Base-by-base conservation (phyloP, 2,329 filamentous ascomycete species). In the Sclerotinia minor region DNA sequence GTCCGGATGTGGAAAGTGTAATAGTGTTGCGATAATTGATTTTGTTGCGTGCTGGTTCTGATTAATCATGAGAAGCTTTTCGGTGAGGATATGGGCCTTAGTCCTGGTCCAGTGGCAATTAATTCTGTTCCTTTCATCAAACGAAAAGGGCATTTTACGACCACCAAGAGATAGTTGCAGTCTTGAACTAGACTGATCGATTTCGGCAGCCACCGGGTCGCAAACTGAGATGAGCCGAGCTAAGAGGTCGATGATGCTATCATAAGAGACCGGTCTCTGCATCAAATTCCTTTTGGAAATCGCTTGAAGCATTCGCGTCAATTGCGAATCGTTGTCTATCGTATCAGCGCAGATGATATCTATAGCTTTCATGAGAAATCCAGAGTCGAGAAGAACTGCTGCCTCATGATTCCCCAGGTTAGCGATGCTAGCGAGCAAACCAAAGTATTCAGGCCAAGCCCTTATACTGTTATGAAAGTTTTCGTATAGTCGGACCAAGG, bases 361-460 rank as follows among this genome's bases (percentile, higher is more conserved):
- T 15, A 78, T 67, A 19, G 72, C 69, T 70, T 82, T 87, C 52
- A 80, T 75, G 26, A 94, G 79, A 72, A 87, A 91, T 32, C 85
- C 83, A 44, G 83, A 80, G 15, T 87, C 83, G 32, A 94, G 80
- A 32, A 93, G 80, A 7, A 84, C 75, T 2, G 81, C 80, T 26
- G 84, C 81, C 76, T 92, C 88, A 6, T 81, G 76, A 3, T 81
- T 78, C 0, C 90, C 89, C 66, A 92, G 78, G 57, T 80, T 81
- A 19, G 87, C 86, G 75, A 94, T 89, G n/a, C 80, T 80, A n/a
- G 84, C 75, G 70, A 94, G 81, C n/a, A 90, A 83, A 17, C 85
- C 84, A 75, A 94, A 94, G 68, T 89, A 89, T 73, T 94, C 91
- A 53, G 88, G 85, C 92, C 92, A 95, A 3, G 90, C 85, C 67